These are phyloP conservation scores for Trichomonascus vanleenenianus DNA, from an alignment of 805 yeast genomes.

Conservation along the genomic window DNA sequence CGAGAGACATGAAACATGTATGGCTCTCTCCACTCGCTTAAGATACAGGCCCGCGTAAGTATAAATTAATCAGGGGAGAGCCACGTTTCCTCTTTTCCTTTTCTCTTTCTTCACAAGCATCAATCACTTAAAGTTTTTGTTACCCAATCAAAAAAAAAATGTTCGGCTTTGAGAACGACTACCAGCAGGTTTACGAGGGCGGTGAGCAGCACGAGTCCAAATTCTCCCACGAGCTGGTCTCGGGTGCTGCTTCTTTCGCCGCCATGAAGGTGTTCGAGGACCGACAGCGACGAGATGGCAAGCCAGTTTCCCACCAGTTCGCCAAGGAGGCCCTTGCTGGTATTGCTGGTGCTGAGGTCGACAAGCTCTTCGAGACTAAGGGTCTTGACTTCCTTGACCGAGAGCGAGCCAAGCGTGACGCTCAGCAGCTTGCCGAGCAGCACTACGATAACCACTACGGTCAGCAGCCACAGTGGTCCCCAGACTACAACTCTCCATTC, in stretches of 20 bases:
- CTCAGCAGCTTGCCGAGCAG: slow-evolving; percentile 19
- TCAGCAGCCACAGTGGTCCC: slow-evolving; percentile 17
- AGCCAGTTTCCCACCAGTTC: slow-evolving; percentile 23
- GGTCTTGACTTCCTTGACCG: slow-evolving; percentile 23
- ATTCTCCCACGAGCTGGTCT: slow-evolving; percentile 25
- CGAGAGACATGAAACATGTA: no score
- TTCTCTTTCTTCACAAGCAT: no score
- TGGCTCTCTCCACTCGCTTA: no score
- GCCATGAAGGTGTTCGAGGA: slow-evolving; percentile 25
- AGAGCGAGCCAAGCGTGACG: slow-evolving; percentile 17
- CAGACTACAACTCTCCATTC: slow-evolving; percentile 16
- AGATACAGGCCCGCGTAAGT: no score
- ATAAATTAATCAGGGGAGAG: no score
- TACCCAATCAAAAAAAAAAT: slow-evolving; percentile 6
- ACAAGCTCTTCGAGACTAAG: slow-evolving; percentile 26
- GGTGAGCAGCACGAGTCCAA: slow-evolving; percentile 20
- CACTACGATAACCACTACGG: slow-evolving; percentile 25
- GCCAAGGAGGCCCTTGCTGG: slow-evolving; percentile 25
- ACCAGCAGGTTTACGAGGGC: slow-evolving; percentile 12
- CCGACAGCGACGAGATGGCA: slow-evolving; percentile 24
- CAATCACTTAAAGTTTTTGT: no score
- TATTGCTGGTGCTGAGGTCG: slow-evolving; percentile 25
- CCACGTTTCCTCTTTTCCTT: no score
- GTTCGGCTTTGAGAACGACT: slow-evolving; percentile 18
- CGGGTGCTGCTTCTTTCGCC: slow-evolving; percentile 25